Percentiles rank a stretch among this genome's conserved stretches.
These are phyloP conservation scores for Naganishia onofrii DNA, from an alignment of 768 basidiomycete species.

Conservation along the genomic window DNA sequence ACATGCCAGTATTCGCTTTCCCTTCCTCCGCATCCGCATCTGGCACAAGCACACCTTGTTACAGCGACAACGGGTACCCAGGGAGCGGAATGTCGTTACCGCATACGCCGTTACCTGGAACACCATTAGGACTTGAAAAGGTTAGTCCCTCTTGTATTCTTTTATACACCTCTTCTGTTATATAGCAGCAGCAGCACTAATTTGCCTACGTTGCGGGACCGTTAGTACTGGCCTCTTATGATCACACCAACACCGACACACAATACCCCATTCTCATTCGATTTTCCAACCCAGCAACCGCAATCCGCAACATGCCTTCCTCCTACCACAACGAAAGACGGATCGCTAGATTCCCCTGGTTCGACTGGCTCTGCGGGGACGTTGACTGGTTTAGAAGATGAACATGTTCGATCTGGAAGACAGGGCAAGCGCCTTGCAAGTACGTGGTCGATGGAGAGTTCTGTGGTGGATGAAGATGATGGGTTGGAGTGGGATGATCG, in stretches of 20 bases:
- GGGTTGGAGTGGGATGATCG: conserved; percentile 38
- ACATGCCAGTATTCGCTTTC: conserved; percentile 15
- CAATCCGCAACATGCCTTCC: background rate
- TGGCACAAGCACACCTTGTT: conserved; percentile 15
- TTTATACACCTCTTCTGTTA: background rate
- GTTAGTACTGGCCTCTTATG: conserved; percentile 4
- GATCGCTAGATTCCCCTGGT: background rate
- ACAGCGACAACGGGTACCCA: conserved; percentile 2
- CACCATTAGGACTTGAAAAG: conserved; percentile 9
- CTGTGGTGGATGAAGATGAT: background rate
- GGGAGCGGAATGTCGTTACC: conserved; percentile 11
- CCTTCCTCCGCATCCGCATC: background rate
- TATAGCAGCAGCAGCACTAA: too few relatives aligned
- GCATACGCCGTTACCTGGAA: conserved; percentile 17
- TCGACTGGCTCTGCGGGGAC: background rate
- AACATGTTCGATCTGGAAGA: background rate
- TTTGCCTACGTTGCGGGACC: too few relatives aligned
- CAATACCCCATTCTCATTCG: background rate
- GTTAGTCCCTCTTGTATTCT: background rate
- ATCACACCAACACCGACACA: conserved; percentile 12
- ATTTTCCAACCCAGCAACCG: background rate
- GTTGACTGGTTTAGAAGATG: background rate
- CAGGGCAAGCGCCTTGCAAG: conserved; percentile 2
- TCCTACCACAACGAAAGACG: background rate
- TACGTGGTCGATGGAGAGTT: conserved; percentile 8